A percentile compares a stretch with the other conserved stretches of the same genome.
These are phyloP conservation scores for Flaveria linearis DNA, from an alignment of 129 eudicot species.

Conservation along the genomic window DNA sequence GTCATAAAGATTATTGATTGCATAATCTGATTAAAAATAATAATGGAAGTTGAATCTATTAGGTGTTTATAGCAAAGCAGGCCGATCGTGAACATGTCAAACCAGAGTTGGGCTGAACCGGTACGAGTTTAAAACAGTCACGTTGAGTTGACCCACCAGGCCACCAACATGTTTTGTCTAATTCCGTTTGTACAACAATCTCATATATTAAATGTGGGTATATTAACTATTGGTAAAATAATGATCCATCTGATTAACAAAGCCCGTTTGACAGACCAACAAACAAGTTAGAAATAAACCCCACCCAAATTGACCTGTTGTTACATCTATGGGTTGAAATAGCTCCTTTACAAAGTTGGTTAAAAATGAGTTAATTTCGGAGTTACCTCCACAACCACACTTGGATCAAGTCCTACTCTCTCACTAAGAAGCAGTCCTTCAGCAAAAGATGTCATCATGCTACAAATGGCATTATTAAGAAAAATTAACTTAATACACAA, in stretches of 20 bases:
- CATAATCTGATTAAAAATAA: neutral
- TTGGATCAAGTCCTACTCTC: slow-evolving; percentile 96
- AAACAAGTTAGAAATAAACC: neutral
- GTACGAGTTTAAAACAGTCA: neutral
- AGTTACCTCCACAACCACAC: slow-evolving; percentile 81
- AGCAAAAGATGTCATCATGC: slow-evolving; percentile 99
- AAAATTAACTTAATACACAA: slow-evolving; percentile 11
- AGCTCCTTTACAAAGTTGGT: neutral
- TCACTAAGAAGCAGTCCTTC: slow-evolving; percentile 89
- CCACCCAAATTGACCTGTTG: neutral
- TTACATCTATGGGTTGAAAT: neutral
- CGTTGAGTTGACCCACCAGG: neutral
- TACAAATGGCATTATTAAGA: slow-evolving; percentile 38
- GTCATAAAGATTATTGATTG: neutral
- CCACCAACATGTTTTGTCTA: neutral
- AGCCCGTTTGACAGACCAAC: neutral
- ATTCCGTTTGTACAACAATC: neutral
- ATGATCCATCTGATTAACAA: neutral
- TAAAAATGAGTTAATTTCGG: neutral
- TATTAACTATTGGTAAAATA: neutral
- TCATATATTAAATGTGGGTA: neutral
- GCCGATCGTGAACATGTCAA: neutral
- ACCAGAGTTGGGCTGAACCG: neutral
- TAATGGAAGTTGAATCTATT: slow-evolving; percentile 4
- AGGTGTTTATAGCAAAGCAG: neutral